Evolutionary conservation across 345 rosid species (phyloP), one percentile per base, ranked within the genome.

Genomic region (Eucalyptus marginata): DNA sequence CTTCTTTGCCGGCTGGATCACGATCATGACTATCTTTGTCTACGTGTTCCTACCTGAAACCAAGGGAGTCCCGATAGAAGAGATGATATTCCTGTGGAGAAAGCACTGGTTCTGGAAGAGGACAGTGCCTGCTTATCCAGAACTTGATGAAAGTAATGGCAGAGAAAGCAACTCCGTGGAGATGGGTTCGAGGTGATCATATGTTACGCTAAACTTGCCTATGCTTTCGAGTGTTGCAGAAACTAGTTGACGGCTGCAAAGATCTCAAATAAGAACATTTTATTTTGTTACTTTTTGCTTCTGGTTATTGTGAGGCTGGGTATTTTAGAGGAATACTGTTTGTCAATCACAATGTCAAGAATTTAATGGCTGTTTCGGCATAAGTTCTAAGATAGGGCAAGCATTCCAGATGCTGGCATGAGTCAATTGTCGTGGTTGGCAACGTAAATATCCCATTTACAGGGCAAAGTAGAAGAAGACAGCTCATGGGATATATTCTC

Each of bases 81-180:
- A 98, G 92, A 97, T 97, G 97, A 90, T 94, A 64, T 92, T 98
- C 76, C 27, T 96, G 76, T 97, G 99, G 99, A 94, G 92, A 87
- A 97, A 93, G 88, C 99, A 97, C 89, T 98, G 99, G 99, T 97
- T 98, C 90, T 97, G 99, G 99, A 97, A 95, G 90, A 93, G 88
- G 90, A 91, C 93, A 71, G 89, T 96, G 84, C 97, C 96, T 6
- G 88, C 85, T 81, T 81, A 68, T 87, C 89, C 90, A 16, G 92
- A 90, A 49, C 88, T n/a, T 27, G 92, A 76, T 33, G 88, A 88
- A n/a, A 90, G 88, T 62, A 90, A 90, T 87, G 80, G 49, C 40
- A 76, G 58, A 46, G 86, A 85, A 20, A 54, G 52, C 86, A 68
- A 5, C 51, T 62, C 87, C 51, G 27, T 83, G 25, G 90, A 91